A percentile compares a stretch with the other conserved stretches of the same genome.
These are phyloP conservation scores for Maudiozyma serrabonitensis DNA, from an alignment of 805 yeast genomes.

Conservation along the genomic window DNA sequence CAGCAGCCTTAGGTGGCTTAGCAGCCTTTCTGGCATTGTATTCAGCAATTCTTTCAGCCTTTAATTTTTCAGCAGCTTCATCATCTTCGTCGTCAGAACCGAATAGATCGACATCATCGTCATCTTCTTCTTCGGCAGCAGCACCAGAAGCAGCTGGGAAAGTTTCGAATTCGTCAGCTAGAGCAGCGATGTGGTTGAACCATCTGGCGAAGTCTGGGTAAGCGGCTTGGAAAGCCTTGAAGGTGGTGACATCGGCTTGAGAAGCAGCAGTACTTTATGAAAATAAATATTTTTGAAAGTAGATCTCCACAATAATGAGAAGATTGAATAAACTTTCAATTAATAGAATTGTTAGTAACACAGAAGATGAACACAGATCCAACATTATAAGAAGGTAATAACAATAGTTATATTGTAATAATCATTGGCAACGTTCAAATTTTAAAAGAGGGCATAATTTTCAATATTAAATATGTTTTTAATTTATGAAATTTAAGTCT, in stretches of 20 bases:
- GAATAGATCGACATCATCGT: slow-evolving; percentile 90
- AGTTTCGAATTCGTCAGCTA: slow-evolving; percentile 71
- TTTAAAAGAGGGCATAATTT: no score
- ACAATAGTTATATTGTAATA: no score
- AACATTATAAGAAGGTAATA: neutral
- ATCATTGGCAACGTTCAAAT: no score
- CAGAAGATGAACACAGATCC: neutral
- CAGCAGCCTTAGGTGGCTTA: slow-evolving; percentile 96
- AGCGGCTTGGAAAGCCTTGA: slow-evolving; percentile 85
- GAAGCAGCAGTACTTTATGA: slow-evolving; percentile 66
- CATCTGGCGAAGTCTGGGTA: slow-evolving; percentile 96
- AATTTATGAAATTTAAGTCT: no score
- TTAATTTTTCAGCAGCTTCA: slow-evolving; percentile 93
- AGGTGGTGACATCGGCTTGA: slow-evolving; percentile 90
- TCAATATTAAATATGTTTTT: no score
- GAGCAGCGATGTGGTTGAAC: slow-evolving; percentile 96
- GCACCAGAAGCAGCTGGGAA: slow-evolving; percentile 64
- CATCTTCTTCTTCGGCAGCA: slow-evolving; percentile 54
- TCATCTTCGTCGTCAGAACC: slow-evolving; percentile 93
- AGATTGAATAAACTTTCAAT: neutral
- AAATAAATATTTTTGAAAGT: neutral
- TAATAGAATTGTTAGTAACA: neutral
- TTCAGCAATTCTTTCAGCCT: slow-evolving; percentile 96
- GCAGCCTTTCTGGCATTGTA: slow-evolving; percentile 97
- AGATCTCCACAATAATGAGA: neutral